These are phyloP conservation scores for Medicago arabica DNA, from an alignment of 306 rosid species.

Conservation along the genomic window DNA sequence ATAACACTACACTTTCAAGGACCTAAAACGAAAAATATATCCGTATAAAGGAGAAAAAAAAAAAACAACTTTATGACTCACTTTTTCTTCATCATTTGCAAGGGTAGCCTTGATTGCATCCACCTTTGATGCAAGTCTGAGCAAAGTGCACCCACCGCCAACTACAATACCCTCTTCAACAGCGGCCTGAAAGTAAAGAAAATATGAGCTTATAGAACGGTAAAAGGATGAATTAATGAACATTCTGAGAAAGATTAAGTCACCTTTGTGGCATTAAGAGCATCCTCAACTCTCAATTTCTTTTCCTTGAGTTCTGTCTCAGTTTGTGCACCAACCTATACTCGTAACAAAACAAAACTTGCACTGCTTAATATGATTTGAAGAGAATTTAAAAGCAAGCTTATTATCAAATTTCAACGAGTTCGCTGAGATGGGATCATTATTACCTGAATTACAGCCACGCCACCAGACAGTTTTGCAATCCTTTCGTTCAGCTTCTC, in stretches of 20 bases:
- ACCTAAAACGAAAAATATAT: background rate
- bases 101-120: constrained; percentile 82
- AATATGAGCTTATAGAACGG: background rate
- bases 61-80: too few species aligned
- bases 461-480: constrained; percentile 97
- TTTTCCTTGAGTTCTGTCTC: constrained; percentile 99
- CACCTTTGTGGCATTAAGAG: constrained; percentile 99
- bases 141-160: constrained; percentile 97
- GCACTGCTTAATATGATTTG: background rate
- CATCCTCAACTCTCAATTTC: constrained; percentile 97
- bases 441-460: constrained; percentile 92
- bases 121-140: constrained; percentile 95
- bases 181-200: constrained; percentile 73
- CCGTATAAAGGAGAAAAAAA: too few species aligned
- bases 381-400: background rate
- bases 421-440: background rate
- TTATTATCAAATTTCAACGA: background rate
- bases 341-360: background rate
- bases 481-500: constrained; percentile 94
- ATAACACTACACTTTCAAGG: constrained; percentile 2
- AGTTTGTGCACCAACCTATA: constrained; percentile 98
- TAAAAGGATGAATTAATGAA: too few species aligned
- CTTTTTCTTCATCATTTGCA: constrained; percentile 94
- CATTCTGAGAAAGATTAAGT: constrained; percentile 1
- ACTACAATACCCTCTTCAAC: constrained; percentile 99